Percentiles rank a stretch among this genome's conserved stretches.
Evolutionary conservation across 1,284 basidiomycete species (phyloP).

Genomic region (Meripilus lineatus): DNA sequence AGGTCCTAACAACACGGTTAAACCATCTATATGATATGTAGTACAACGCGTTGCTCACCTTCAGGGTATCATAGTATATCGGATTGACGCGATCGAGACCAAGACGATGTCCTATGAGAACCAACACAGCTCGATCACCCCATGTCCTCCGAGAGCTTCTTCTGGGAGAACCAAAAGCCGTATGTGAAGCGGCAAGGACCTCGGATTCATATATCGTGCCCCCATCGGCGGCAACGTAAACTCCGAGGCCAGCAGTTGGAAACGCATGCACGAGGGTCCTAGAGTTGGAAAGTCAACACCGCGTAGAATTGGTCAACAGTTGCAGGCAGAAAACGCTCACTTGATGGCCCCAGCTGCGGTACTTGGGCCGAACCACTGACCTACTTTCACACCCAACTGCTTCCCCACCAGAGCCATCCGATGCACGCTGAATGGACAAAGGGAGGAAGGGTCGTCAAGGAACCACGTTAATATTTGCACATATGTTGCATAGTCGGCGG

Average conservation of each 20-base stretch:
- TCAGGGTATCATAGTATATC: constrained; percentile 91
- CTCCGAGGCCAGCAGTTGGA: constrained; percentile 77
- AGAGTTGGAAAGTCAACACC: constrained; percentile 5
- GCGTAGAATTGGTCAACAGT: background rate
- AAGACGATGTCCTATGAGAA: constrained; percentile 83
- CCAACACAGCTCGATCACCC: constrained; percentile 83
- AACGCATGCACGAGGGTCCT: constrained; percentile 79
- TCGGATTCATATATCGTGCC: constrained; percentile 79
- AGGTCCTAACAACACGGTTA: constrained; percentile 49
- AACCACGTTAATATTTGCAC: constrained; percentile 93
- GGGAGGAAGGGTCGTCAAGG: constrained; percentile 83
- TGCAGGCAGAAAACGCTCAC: constrained; percentile 37
- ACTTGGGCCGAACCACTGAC: constrained; percentile 97
- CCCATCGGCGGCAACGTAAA: constrained; percentile 81
- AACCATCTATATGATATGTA: constrained; percentile 1
- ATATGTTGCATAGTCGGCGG: constrained; percentile 67
- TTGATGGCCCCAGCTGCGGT: constrained; percentile 95
- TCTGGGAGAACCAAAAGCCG: constrained; percentile 31
- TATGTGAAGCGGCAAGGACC: constrained; percentile 76
- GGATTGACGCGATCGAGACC: constrained; percentile 94
- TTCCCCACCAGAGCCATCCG: constrained; percentile 95
- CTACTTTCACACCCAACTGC: constrained; percentile 91
- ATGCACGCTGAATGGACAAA: constrained; percentile 95
- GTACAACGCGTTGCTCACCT: constrained; percentile 45
- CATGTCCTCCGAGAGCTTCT: constrained; percentile 42